Evolutionary conservation across 2,329 filamentous ascomycete species (phyloP).

Genomic region (Sporothrix brasiliensis): DNA sequence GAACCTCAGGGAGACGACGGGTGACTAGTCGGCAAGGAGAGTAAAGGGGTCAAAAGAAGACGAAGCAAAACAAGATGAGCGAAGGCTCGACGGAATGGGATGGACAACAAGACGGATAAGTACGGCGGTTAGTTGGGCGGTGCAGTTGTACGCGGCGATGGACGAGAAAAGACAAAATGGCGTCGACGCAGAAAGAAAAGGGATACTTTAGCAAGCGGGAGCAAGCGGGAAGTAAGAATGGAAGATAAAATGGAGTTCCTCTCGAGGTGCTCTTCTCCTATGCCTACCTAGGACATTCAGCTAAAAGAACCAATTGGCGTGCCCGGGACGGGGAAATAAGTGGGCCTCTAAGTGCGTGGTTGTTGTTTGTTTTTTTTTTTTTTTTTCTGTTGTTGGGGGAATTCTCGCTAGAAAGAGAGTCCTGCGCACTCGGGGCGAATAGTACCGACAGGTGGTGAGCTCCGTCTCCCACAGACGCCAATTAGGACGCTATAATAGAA

Average conservation of each 20-base stretch:
- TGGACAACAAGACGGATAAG: not conserved
- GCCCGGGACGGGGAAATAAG: not conserved
- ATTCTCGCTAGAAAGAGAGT: constrained; percentile 29
- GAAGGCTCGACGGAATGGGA: not conserved
- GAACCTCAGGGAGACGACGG: not conserved
- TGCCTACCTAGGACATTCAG: constrained; percentile 2
- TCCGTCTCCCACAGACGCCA: constrained; percentile 6
- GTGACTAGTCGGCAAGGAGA: not conserved
- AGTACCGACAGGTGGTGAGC: constrained; percentile 31
- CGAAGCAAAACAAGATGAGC: not conserved
- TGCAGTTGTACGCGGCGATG: constrained; percentile 24
- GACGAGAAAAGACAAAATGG: constrained; percentile 22
- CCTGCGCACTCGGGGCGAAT: constrained; percentile 31
- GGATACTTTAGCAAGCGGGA: constrained; percentile 17
- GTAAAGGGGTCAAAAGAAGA: not conserved
- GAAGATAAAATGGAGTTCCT: constrained; percentile 22
- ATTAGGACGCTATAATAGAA: not conserved
- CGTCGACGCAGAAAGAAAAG: constrained; percentile 23
- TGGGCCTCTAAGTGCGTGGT: constrained; percentile 28
- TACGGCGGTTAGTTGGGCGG: constrained; percentile 13
- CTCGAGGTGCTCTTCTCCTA: constrained; percentile 10
- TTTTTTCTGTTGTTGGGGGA: constrained; percentile 31
- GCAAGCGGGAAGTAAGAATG: constrained; percentile 8
- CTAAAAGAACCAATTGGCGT: constrained; percentile 22
- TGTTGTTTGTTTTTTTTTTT: constrained; percentile 30